Evolutionary conservation across 495 filamentous ascomycete genomes (phyloP), one percentile per base, ranked within the genome.

Genomic region (Neurospora africana): DNA sequence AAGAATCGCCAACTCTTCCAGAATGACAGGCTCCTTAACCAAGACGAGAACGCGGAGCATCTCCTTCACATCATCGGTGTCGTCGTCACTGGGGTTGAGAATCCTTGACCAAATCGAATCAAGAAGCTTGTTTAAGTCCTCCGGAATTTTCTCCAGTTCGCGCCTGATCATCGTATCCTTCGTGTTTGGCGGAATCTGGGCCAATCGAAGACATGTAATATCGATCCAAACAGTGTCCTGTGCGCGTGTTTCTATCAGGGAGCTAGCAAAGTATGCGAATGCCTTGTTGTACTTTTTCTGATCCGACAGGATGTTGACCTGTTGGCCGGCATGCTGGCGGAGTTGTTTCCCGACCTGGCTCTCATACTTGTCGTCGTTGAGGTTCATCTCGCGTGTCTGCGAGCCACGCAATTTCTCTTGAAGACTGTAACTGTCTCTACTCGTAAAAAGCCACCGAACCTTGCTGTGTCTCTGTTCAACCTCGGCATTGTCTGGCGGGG

Each of bases 221-320:
- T 82, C 80, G 23, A 82, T 79, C 80, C 80, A 82, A 23, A 80
- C 75, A 0, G 79, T 80, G 65, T 79, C 78, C 67, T 79, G 70
- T 5, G 80, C 80, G 21, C 78, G 79, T 15, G 70, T 75, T 0
- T 77, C 79, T 6, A 81, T 79, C 0, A 81, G 74, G 70, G 76
- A 79, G 61, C 79, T 79, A 0, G 80, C 77, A 47, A 78, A 81
- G 61, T 81, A 82, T 10, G 80, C 69, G 1, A 82, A 61, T 5
- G 80, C 78, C 44, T 76, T 82, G 58, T 77, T 80, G 61, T 82
- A 82, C 1, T 70, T 73, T 75, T 82, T 82, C 40, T 75, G 69
- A 8, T 78, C 72, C 38, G 76, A 74, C 2, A 82, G 76, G 6
- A 73, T 71, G 33, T 75, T 69, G 21, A 78, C 74, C 65, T 19